Evolutionary conservation across 805 yeast species (phyloP), one percentile per base, ranked within the genome.

Genomic region (Candida rishiriensis): DNA sequence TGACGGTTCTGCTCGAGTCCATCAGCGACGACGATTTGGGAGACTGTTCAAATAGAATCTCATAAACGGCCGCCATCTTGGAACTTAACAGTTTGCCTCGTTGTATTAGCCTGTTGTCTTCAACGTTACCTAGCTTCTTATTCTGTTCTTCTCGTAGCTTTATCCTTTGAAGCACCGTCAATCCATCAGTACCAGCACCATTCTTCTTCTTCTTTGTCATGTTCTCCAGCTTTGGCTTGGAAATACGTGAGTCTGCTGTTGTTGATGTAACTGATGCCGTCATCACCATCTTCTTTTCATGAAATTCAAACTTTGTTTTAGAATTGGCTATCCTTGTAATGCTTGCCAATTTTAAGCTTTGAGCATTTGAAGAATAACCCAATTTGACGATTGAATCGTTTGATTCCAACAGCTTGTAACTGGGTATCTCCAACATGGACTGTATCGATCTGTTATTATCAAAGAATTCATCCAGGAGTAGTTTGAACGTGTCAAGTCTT

Each of bases 81-180:
- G 61, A 54, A 5, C 48, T 47, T 13, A 54, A 36, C 13, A 42
- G 33, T 13, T 40, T 35, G 3, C 43, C 42, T 21, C 26, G 4
- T 21, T 21, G 26, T 21, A 21, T 5, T 7, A 21, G 7, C 26
- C 7, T 21, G 4, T 21, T 21, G 10, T 29, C 34, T 9, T 46
- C 31, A 13, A 48, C 47, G 1, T 42, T 44, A 7, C 48, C 38
- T 14, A 42, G 55, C 13, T 12, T 12, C 16, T 15, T 17, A 9
- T 18, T 35, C 13, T 46, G 51, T 16, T 54, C 51, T 43, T 73
- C 75, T 50, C 66, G 71, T 36, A 54, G 44, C 41, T 59, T 61
- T 39, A 72, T 69, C 37, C 77, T 56, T 36, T 73, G 72, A 11
- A 72, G 47, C 6, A 73, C 50, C 1, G 70, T 56, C 10, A 63